phyloP scores from a whole-genome alignment of 345 rosid species.

The Erucastrum elatum region DNA sequence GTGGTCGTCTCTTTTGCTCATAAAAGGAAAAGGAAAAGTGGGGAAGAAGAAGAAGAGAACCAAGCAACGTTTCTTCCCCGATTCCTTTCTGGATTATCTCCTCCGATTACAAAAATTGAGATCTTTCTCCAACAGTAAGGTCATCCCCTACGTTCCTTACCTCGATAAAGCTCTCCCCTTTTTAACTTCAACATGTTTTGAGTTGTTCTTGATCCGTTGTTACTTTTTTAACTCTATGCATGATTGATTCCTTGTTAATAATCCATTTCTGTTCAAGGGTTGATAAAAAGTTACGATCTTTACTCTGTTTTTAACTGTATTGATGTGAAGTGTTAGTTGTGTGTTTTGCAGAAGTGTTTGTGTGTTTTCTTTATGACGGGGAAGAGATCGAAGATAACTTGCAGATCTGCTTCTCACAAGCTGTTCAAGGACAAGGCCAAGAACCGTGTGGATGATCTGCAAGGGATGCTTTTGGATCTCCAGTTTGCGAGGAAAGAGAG shows the following conservation, averaged over 20 bases:
- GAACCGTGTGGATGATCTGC: slow-evolving; percentile 97
- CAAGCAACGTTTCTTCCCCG: slow-evolving; percentile 29
- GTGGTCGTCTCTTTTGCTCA: slow-evolving; percentile 12
- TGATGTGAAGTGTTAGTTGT: slow-evolving; percentile 16
- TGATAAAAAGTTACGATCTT: slow-evolving; percentile 8
- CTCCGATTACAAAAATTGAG: background rate
- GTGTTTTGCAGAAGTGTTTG: slow-evolving; percentile 26
- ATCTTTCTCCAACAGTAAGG: slow-evolving; percentile 25
- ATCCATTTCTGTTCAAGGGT: background rate
- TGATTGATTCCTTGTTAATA: slow-evolving; percentile 25
- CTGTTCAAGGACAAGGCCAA: slow-evolving; percentile 94
- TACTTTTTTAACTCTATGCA: slow-evolving; percentile 19
- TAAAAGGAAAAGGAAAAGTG: slow-evolving; percentile 25
- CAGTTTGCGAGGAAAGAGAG: slow-evolving; percentile 93
- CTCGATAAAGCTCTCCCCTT: background rate
- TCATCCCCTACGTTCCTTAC: background rate
- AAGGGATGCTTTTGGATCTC: slow-evolving; percentile 81
- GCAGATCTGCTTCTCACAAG: slow-evolving; percentile 94
- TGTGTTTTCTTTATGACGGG: slow-evolving; percentile 50
- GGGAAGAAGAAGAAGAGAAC: slow-evolving; percentile 34
- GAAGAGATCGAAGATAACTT: slow-evolving; percentile 77
- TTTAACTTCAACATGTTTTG: slow-evolving; percentile 8
- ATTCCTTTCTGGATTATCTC: slow-evolving; percentile 1
- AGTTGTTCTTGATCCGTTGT: slow-evolving; percentile 16
- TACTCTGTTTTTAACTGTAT: background rate